phyloP scores from a whole-genome alignment of 805 yeast species.

The Ogataea trehaloabstinens region DNA sequence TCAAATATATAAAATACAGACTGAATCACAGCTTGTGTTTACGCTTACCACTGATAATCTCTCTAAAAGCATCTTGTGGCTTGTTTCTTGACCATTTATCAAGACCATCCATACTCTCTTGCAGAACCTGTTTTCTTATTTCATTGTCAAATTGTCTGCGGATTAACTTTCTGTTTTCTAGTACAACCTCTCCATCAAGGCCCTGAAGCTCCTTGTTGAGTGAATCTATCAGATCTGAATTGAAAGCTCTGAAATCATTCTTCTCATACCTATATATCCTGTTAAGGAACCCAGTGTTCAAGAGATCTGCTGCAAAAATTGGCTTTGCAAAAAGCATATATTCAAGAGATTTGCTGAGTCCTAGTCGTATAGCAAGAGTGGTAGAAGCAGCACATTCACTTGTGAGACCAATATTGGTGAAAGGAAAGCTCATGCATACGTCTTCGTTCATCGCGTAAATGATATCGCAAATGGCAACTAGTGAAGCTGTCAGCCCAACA shows the following conservation, averaged over 20 bases:
- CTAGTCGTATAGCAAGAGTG: conserved; percentile 67
- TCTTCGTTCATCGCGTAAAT: conserved; percentile 63
- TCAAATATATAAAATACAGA: neutral
- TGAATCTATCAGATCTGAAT: conserved; percentile 36
- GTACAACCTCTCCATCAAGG: conserved; percentile 45
- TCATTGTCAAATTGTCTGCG: conserved; percentile 30
- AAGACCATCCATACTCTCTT: conserved; percentile 69
- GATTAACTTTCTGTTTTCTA: conserved; percentile 44
- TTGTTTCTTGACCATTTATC: conserved; percentile 67
- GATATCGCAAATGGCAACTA: conserved; percentile 74
- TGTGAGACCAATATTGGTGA: conserved; percentile 77
- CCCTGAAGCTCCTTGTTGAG: conserved; percentile 36
- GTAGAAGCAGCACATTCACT: conserved; percentile 78
- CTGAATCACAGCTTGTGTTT: conserved; percentile 56
- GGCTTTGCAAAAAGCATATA: conserved; percentile 70
- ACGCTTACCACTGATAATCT: conserved; percentile 50
- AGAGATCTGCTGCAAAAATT: conserved; percentile 56
- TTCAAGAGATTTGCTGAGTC: conserved; percentile 69
- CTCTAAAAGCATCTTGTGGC: conserved; percentile 67
- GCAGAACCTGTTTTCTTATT: conserved; percentile 51
- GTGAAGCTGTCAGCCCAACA: conserved; percentile 72
- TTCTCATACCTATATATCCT: conserved; percentile 38
- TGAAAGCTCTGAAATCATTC: conserved; percentile 37
- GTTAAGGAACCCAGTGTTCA: conserved; percentile 58
- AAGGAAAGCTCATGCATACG: conserved; percentile 67